Evolutionary conservation across 2,329 filamentous ascomycete species (phyloP), one percentile per base, ranked within the genome.

Genomic region (Trichoderma simmonsii): DNA sequence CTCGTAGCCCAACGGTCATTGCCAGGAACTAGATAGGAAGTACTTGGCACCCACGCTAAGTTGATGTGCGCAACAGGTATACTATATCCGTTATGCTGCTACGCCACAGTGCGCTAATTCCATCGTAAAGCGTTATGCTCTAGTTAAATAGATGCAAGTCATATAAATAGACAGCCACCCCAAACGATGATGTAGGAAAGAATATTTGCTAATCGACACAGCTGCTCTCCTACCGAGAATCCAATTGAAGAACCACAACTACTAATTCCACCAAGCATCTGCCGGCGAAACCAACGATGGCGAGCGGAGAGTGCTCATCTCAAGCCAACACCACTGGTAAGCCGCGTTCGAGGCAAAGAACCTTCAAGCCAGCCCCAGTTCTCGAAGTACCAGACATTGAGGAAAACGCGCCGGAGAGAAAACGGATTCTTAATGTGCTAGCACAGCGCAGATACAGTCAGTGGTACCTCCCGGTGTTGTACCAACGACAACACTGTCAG

Each of bases 401-500:
- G 6, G 80, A 87, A 26, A 82, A 88, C 78, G 84, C 86, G 1
- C 80, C 82, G 3, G 86, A 88, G 77, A 81, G 87, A 26, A 89
- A 88, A 76, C 81, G 86, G 12, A 81, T 87, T 1, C 74, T 88
- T 26, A 88, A 88, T 70, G 84, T 88, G 11, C 77, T 89, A 43
- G 86, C 87, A 1, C 86, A 88, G 73, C 82, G 87, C 60, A 81
- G 86, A 80, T 89, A 88, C 70, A 80, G 86, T 86, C 74, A 76
- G 77, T 72, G 14, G 6, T 21, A 18, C 21, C 18, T 9, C 9
- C 24, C 6, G 18, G 15, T 21, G 26, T 51, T 12, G 6, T 54
- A 39, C 64, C 76, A 6, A 12, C 7, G 32, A 21, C 39, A 28
- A 54, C 26, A 3, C 24, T n/a, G 9, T 6, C 48, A 24, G n/a